Conservation (phyloP, 2,329 filamentous ascomycete species). For the Apiospora pterosperma region DNA sequence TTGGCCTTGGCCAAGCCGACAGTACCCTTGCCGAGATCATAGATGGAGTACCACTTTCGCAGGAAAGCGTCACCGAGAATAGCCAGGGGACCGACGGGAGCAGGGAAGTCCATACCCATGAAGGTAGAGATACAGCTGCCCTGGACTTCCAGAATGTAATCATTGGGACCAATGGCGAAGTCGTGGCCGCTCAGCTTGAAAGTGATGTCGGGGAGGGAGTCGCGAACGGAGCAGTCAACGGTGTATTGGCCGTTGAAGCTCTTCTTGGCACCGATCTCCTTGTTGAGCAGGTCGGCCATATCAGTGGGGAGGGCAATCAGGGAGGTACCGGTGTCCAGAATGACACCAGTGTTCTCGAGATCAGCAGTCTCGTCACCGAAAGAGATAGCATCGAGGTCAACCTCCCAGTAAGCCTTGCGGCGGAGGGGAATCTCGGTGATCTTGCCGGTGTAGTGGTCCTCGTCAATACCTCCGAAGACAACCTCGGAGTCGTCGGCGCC, state of each 20-base stretch:
- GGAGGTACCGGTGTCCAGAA: conserved; percentile 97
- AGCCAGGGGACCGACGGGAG: conserved; percentile 83
- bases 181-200: conserved; percentile 89
- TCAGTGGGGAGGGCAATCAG: conserved; percentile 90
- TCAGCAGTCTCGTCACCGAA: conserved; percentile 84
- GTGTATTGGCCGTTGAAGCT: conserved; percentile 95
- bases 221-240: conserved; percentile 82
- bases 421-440: conserved; percentile 91
- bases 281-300: conserved; percentile 93
- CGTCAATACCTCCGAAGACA: conserved; percentile 84
- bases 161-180: conserved; percentile 83
- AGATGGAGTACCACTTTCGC: conserved; percentile 91
- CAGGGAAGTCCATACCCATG: conserved; percentile 93
- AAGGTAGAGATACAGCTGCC: conserved; percentile 97
- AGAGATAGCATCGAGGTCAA: conserved; percentile 87
- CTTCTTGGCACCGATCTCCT: conserved; percentile 98
- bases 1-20: conserved; percentile 89
- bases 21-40: conserved; percentile 84
- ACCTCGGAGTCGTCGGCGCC: conserved; percentile 74
- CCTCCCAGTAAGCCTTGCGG: conserved; percentile 99
- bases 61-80: conserved; percentile 89
- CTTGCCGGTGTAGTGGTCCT: conserved; percentile 78
- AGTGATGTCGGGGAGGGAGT: conserved; percentile 81
- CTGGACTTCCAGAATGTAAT: conserved; percentile 95
- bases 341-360: conserved; percentile 91